phyloP scores from a whole-genome alignment of 148 eudicot species.

The Selenicereus undatus region DNA sequence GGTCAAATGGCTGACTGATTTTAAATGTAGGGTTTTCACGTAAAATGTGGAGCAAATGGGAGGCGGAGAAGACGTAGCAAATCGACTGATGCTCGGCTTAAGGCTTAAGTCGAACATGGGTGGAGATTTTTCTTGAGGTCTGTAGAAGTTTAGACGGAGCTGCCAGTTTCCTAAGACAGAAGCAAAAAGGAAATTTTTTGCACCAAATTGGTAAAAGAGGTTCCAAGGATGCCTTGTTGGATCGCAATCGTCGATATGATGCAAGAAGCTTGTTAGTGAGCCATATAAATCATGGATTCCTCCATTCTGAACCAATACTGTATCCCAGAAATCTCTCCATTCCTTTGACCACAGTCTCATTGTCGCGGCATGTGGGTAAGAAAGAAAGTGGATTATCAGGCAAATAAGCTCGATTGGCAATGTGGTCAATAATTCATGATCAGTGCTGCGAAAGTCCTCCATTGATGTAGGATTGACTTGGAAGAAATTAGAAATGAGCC shows the following conservation, averaged over 20 bases:
- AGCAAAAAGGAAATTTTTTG: not conserved
- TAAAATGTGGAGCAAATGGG: not conserved
- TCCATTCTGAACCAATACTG: not conserved
- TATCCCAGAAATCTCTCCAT: not conserved
- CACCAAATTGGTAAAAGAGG: not conserved
- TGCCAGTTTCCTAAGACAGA: not conserved
- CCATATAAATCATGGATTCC: not conserved
- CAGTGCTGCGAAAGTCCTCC: not conserved
- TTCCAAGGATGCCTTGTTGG: slow-evolving; percentile 1
- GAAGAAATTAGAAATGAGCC: not conserved
- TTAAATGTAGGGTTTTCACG: slow-evolving; percentile 18
- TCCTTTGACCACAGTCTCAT: not conserved
- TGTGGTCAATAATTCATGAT: not conserved
- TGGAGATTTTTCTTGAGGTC: not conserved
- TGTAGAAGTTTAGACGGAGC: not conserved
- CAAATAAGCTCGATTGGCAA: not conserved
- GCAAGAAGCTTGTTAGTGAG: not conserved
- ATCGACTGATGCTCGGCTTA: not conserved
- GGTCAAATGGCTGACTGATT: slow-evolving; percentile 18
- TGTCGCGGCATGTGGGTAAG: not conserved
- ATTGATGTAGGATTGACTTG: not conserved
- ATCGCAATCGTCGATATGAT: slow-evolving; percentile 2
- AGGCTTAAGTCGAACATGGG: not conserved
- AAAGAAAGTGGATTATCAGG: not conserved
- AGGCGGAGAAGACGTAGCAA: not conserved